Evolutionary conservation across 1,284 basidiomycete species (phyloP).

Genomic region (Malassezia arunalokei): DNA sequence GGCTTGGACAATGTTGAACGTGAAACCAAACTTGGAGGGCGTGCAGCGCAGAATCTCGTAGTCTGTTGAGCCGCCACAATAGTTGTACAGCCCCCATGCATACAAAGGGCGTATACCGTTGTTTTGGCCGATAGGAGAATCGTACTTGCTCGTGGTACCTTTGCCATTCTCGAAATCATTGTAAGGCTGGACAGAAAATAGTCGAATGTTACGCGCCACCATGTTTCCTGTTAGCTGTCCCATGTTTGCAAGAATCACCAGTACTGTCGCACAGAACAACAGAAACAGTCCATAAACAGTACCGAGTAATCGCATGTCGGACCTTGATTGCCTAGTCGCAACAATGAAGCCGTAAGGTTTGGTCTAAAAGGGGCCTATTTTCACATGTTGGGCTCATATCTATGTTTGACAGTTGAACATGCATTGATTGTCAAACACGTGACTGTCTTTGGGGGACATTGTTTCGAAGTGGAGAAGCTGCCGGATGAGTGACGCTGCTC

Average conservation of each 20-base stretch:
- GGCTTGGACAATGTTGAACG: not conserved
- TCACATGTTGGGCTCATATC: too few species aligned
- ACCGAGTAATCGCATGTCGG: not conserved
- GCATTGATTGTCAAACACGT: too few species aligned
- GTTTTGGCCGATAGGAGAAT: not conserved
- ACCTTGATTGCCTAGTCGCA: too few species aligned
- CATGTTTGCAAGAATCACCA: conserved; percentile 37
- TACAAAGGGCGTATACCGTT: conserved; percentile 6
- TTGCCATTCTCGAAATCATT: not conserved
- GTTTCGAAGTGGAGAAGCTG: too few species aligned
- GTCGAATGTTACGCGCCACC: conserved; percentile 36
- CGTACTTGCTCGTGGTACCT: not conserved
- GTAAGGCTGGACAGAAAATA: not conserved
- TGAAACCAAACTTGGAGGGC: not conserved
- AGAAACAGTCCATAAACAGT: conserved; percentile 24
- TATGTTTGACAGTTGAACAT: too few species aligned
- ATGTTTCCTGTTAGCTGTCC: conserved; percentile 40
- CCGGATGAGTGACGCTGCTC: too few species aligned
- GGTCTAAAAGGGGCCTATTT: too few species aligned
- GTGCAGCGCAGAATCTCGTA: not conserved
- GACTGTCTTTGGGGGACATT: too few species aligned
- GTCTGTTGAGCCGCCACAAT: conserved; percentile 8
- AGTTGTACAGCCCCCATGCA: conserved; percentile 16
- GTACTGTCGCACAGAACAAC: conserved; percentile 34
- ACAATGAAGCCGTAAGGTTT: too few species aligned